These are phyloP conservation scores for Trifolium repens DNA, from an alignment of 306 rosid genomes.

Conservation along the genomic window DNA sequence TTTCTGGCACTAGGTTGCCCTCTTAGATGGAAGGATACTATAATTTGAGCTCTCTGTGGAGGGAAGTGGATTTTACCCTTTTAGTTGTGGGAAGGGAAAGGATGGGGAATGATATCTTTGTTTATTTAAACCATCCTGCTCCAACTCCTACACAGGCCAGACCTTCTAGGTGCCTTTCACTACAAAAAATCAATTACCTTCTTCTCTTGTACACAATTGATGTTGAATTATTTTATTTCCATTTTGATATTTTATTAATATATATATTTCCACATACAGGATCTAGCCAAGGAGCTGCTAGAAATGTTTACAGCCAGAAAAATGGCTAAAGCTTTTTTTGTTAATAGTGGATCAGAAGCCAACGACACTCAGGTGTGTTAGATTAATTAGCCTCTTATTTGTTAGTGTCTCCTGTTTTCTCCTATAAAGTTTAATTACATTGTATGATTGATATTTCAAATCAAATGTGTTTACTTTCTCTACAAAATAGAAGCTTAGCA, in stretches of 20 bases:
- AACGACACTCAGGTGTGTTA: slow-evolving; percentile 89
- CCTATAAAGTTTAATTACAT: slow-evolving; percentile 23
- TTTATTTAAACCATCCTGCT: slow-evolving; percentile 16
- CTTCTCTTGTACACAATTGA: slow-evolving; percentile 28
- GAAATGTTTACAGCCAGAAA: slow-evolving; percentile 76
- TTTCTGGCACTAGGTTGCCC: not conserved
- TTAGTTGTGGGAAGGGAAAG: not conserved
- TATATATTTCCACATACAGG: slow-evolving; percentile 57
- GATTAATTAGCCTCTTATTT: slow-evolving; percentile 35
- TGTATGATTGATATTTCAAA: slow-evolving; percentile 16
- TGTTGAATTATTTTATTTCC: slow-evolving; percentile 18
- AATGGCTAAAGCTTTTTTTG: slow-evolving; percentile 91
- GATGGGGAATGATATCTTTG: not conserved
- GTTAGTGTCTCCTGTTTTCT: slow-evolving; percentile 30
- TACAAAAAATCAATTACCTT: slow-evolving; percentile 10
- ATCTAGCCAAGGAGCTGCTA: slow-evolving; percentile 81
- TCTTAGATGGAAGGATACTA: slow-evolving; percentile 16
- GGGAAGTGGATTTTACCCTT: slow-evolving; percentile 2
- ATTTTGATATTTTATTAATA: slow-evolving; percentile 28
- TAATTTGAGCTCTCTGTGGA: not conserved
- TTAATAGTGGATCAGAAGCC: slow-evolving; percentile 96
- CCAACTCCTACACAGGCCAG: not conserved
- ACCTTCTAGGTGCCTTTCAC: slow-evolving; percentile 8
- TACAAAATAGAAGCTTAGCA: slow-evolving; percentile 18
- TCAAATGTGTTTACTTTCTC: slow-evolving; percentile 13